Base-by-base conservation (phyloP, 2,329 filamentous ascomycete genomes). In the Curvularia sp. region DNA sequence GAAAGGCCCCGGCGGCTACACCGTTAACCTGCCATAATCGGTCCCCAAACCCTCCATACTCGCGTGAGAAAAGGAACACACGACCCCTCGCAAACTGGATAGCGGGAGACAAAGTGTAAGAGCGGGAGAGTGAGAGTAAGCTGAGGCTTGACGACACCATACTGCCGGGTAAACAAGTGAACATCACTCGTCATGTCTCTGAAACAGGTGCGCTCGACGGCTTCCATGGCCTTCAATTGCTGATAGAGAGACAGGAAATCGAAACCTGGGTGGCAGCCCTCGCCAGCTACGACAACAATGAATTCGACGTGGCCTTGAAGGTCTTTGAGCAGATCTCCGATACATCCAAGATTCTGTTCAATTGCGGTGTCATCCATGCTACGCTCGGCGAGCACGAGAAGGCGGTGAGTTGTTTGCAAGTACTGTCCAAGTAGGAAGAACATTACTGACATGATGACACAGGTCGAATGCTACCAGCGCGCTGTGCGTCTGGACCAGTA, bases 341-440 rank as follows among this genome's bases (percentile, higher is more conserved):
- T 77, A 99, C 95, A 0, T 97, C 95, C 69, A 98, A 97, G 83
- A 99, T 99, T 63, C 84, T 97, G 61, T 99, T 99, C 84, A 99
- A 99, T 75, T 96, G 94, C 79, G 95, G 95, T 68, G 94, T 99
- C 39, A 98, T 99, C 70, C 91, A 97, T 82, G 95, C 95, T 39
- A 98, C 95, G 0, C 84, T 99, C 18, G 95, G 95, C 68, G 93
- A 98, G 77, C 95, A 99, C 79, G 91, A 94, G 76, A 93, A 92
- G 83, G 95, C 95, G 74, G 94, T 97, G 83, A 78, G 92, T 75
- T 24, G 12, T 42, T 39, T 30, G 31, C 20, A 53, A 22, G 20
- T 10, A 5, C 24, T 46, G 28, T 41, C n/a, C 42, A 44, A 9
- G 42, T 42, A 30, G 22, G 15, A 53, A 24, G 38, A 31, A 49